Evolutionary conservation across 106 monocot species (phyloP), one percentile per base, ranked within the genome.

Genomic region (Amphibolis antarctica): DNA sequence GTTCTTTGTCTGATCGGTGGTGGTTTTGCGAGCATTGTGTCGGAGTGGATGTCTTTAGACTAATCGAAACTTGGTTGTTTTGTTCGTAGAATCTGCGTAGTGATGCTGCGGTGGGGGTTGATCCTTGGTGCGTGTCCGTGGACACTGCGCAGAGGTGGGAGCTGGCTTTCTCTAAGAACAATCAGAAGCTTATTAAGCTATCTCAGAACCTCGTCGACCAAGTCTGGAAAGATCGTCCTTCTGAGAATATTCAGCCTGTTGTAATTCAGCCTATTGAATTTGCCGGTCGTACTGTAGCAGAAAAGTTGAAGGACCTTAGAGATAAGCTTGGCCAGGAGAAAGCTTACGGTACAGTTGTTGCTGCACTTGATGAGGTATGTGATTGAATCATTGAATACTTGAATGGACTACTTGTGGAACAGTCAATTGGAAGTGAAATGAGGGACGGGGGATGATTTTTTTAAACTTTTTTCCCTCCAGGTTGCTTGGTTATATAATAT

Each of bases 401-500:
- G 12, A 55, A 23, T 22, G n/a, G n/a, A n/a, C n/a, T n/a, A 36
- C 56, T 14, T 56, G 56, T 26, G 27, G 23, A 0, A 15, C 28
- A 10, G 14, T 15, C 27, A 29, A 11, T 27, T 56, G 18, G 48
- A 49, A 56, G 56, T 56, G 25, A 29, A 56, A 56, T 29, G 26
- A 28, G 14, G 14, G 36, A 36, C 2, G 2, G 36, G 36, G 36
- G 36, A 7, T 36, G n/a, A n/a, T 36, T 49, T 56, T 56, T 13
- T 6, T 17, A 14, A 15, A 25, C 28, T 49, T 1, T 29, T 28
- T 28, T 25, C 0, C 29, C 55, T 68, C 23, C 62, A 96, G 96
- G 86, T 96, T 78, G 86, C 89, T 30, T 96, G 96, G 96, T 74
- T 96, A 25, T 96, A 82, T 76, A 96, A 96, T 70, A 65, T 96